Base-by-base conservation (phyloP, 2,329 filamentous ascomycete species). In the Bertia moriformis region DNA sequence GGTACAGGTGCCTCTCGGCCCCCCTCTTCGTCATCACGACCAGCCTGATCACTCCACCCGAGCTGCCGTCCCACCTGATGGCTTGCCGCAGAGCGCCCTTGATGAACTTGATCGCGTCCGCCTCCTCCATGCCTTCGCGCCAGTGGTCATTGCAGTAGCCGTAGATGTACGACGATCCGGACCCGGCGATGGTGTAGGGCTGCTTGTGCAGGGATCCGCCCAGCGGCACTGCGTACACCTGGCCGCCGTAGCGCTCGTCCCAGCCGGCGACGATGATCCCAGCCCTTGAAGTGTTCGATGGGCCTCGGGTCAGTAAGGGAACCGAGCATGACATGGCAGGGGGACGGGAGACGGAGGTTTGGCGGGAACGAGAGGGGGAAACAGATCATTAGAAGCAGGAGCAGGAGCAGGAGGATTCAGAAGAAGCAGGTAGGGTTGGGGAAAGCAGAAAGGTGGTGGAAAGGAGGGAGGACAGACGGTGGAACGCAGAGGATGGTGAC, bases 41-140 rank as follows among this genome's bases (percentile, higher is more conserved):
- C 84, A 98, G 86, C 50, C 91, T 78, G 54, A 98, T 98, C 44
- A 98, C 91, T 65, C 91, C 91, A 48, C 91, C 91, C 3, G 91
- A 96, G 67, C 88, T 95, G 46, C 91, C 91, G 58, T 98, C 91
- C 91, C 91, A 98, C 66, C 94, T 94, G 72, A 98, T 96, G 14
- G 91, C 91, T 69, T 98, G 89, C 53, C 76, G 69, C 55, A 98
- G 67, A 20, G 91, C 80, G 37, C 78, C 83, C 67, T 94, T 96
- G 58, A 98, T 91, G 53, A 98, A 98, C 30, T 78, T 63, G 47
- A 98, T 78, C 1, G 91, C 91, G 44, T 93, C 88, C 41, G 75
- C 71, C 68, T 96, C 86, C 39, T 82, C 85, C 88, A 98, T 96
- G 48, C 77, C 78, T 63, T 96, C 91, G 58, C 71, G 78, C 91